phyloP scores from a whole-genome alignment of 495 filamentous ascomycete genomes.

The Podospora sp. region DNA sequence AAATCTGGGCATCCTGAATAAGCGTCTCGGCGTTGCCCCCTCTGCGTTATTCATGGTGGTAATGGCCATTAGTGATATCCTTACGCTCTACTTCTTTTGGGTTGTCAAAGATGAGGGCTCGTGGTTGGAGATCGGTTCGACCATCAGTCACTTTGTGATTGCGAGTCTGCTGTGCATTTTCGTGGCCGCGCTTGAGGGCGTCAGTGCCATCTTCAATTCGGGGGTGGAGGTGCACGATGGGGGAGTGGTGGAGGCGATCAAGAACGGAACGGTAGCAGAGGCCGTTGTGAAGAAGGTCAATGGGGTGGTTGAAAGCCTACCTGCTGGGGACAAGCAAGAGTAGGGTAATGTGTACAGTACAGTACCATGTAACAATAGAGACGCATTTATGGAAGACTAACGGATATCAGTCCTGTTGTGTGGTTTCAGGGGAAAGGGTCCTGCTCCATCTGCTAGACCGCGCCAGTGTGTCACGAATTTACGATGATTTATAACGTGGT shows the following conservation, averaged over 20 bases:
- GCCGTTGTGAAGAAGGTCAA: constrained; percentile 31
- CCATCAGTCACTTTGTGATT: constrained; percentile 92
- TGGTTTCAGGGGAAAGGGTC: background rate
- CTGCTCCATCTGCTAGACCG: background rate
- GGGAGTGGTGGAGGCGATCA: constrained; percentile 35
- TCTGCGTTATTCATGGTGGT: constrained; percentile 93
- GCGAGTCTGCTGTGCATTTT: constrained; percentile 88
- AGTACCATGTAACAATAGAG: background rate
- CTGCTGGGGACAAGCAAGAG: background rate
- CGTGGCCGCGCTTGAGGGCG: constrained; percentile 82
- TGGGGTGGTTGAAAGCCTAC: constrained; percentile 11
- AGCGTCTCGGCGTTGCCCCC: constrained; percentile 74
- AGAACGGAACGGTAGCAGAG: constrained; percentile 41
- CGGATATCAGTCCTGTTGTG: background rate
- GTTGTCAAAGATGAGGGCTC: constrained; percentile 93
- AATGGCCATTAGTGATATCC: constrained; percentile 87
- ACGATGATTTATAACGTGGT: background rate
- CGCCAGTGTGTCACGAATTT: background rate
- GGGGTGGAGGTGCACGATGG: constrained; percentile 67
- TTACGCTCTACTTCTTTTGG: constrained; percentile 98
- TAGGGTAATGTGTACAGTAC: background rate
- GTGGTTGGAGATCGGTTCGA: constrained; percentile 97
- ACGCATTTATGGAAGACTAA: background rate
- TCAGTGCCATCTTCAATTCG: constrained; percentile 80
- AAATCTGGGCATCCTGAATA: constrained; percentile 92